These are phyloP conservation scores for Hypoxylon sp. DNA, from an alignment of 2,329 filamentous ascomycete species.

Conservation along the genomic window DNA sequence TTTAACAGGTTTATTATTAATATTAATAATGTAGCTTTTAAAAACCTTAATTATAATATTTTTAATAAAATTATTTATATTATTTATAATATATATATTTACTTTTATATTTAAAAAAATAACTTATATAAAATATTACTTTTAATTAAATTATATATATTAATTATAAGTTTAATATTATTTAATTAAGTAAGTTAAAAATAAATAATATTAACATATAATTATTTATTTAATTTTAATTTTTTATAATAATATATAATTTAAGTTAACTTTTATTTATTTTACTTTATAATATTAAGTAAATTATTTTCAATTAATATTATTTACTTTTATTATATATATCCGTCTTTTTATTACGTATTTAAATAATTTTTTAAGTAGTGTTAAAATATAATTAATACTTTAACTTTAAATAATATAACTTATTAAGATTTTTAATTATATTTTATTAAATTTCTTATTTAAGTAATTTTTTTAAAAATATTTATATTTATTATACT, in stretches of 20 bases:
- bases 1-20: not conserved
- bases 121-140: not conserved
- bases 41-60: not conserved
- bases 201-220: not conserved
- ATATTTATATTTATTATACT: too few species aligned
- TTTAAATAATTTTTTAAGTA: too few species aligned
- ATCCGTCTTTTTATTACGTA: not conserved
- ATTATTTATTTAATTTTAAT: not conserved
- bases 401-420: not conserved
- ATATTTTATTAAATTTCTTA: too few species aligned
- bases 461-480: too few species aligned
- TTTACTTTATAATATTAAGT: too few species aligned
- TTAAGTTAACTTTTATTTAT: not conserved
- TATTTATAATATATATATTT: not conserved
- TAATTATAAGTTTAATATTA: not conserved
- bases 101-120: not conserved
- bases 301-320: too few species aligned
- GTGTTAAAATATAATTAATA: too few species aligned
- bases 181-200: not conserved
- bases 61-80: slow-evolving; percentile 1
- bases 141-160: not conserved
- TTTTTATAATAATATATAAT: not conserved
- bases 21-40: not conserved
- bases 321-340: too few species aligned
- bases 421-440: too few species aligned